phyloP scores from a whole-genome alignment of 2,329 filamentous ascomycete genomes.

The Achaetomium macrosporum region DNA sequence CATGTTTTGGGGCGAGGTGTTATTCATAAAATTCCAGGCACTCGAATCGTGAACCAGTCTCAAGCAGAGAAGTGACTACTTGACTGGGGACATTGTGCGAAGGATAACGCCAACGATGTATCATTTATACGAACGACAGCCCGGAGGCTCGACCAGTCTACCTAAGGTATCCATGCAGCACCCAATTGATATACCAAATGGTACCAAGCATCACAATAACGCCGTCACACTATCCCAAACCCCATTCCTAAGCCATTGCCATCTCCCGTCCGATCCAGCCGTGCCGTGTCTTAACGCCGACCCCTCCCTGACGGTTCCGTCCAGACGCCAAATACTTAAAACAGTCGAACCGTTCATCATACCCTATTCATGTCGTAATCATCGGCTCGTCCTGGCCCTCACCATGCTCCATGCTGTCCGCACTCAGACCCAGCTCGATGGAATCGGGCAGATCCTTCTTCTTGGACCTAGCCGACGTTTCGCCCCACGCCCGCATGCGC shows the following conservation, averaged over 20 bases:
- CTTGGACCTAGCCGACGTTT: constrained; percentile 50
- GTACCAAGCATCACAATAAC: background rate
- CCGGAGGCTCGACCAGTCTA: background rate
- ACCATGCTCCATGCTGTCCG: constrained; percentile 31
- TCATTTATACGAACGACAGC: background rate
- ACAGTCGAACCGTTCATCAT: constrained; percentile 4
- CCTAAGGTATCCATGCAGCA: background rate
- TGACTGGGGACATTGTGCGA: too few species aligned
- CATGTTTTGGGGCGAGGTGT: background rate
- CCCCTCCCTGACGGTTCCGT: background rate
- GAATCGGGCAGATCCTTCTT: constrained; percentile 37
- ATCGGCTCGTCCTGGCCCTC: constrained; percentile 46
- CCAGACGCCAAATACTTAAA: constrained; percentile 4
- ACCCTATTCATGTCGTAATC: constrained; percentile 42
- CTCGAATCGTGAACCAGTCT: too few species aligned
- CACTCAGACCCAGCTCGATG: constrained; percentile 36
- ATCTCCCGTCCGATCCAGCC: background rate
- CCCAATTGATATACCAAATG: background rate
- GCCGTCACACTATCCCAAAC: constrained; percentile 1
- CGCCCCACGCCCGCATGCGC: constrained; percentile 78
- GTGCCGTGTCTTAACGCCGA: constrained; percentile 12
- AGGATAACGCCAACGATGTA: too few species aligned
- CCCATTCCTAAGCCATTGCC: constrained; percentile 3
- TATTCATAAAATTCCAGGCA: too few species aligned
- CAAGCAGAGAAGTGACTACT: too few species aligned